phyloP scores from a whole-genome alignment of 805 yeast species.

The Millerozyma acaciae region DNA sequence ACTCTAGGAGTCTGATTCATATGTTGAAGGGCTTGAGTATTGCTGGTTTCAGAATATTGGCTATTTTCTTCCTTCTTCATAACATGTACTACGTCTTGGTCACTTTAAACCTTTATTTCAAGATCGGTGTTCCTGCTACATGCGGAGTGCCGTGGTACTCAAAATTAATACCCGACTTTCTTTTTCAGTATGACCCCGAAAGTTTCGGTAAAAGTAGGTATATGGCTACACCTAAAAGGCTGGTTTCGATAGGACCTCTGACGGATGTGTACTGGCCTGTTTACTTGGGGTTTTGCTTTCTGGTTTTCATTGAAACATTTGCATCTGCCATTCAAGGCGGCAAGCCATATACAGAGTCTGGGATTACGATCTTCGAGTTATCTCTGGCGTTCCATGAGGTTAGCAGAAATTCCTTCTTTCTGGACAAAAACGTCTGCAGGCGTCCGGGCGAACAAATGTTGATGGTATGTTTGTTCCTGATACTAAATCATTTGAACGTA shows the following conservation, averaged over 20 bases:
- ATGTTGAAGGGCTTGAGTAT: constrained; percentile 18
- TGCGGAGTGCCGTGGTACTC: constrained; percentile 9
- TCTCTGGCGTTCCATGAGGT: constrained; percentile 75
- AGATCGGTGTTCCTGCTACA: constrained; percentile 10
- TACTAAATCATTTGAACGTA: constrained; percentile 54
- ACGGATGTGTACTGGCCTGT: constrained; percentile 55
- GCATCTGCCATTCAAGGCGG: constrained; percentile 52
- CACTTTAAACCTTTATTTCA: constrained; percentile 23
- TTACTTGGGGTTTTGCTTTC: constrained; percentile 54
- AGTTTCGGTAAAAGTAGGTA: constrained; percentile 17
- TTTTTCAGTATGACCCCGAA: constrained; percentile 23
- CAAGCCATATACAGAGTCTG: constrained; percentile 59
- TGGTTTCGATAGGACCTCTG: constrained; percentile 44
- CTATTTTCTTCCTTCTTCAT: constrained; percentile 21
- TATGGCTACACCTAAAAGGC: constrained; percentile 26
- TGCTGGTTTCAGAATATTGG: constrained; percentile 25
- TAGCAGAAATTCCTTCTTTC: constrained; percentile 37
- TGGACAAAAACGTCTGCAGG: constrained; percentile 13
- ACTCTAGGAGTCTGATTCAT: constrained; percentile 11
- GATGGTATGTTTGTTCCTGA: constrained; percentile 50
- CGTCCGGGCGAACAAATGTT: constrained; percentile 53
- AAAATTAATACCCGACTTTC: constrained; percentile 10
- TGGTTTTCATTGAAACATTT: constrained; percentile 65
- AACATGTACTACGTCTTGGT: constrained; percentile 27
- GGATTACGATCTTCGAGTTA: constrained; percentile 70